Percentiles rank a stretch among this genome's conserved stretches.
Evolutionary conservation across 1,139 yeast genomes (phyloP).

Genomic region (Candida glucosophila): DNA sequence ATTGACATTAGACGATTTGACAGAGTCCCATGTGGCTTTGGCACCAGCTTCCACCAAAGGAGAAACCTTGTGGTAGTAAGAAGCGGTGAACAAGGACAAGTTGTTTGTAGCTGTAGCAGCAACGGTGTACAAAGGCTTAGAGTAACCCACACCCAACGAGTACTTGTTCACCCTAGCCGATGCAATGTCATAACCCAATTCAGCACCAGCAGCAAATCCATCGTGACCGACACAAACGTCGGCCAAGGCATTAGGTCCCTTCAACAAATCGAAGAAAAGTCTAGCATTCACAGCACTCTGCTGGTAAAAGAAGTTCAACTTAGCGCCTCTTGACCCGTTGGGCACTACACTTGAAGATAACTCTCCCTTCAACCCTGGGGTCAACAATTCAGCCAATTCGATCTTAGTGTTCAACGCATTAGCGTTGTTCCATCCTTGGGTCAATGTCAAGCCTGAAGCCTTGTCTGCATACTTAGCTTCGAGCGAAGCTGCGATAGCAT

Average conservation of each 20-base stretch:
- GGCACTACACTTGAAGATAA: constrained; percentile 85
- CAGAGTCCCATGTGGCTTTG: constrained; percentile 91
- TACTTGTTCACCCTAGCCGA: constrained; percentile 90
- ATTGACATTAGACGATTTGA: constrained; percentile 56
- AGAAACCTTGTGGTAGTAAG: constrained; percentile 94
- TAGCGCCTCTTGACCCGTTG: constrained; percentile 80
- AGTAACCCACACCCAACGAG: constrained; percentile 91
- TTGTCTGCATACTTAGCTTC: constrained; percentile 94
- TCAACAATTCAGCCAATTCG: constrained; percentile 84
- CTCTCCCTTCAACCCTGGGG: constrained; percentile 94
- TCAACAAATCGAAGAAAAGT: constrained; percentile 88
- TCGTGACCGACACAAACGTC: constrained; percentile 93
- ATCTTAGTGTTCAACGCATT: constrained; percentile 88
- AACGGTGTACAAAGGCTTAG: constrained; percentile 79
- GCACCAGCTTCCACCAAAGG: constrained; percentile 95
- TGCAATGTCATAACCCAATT: constrained; percentile 91
- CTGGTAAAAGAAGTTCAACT: constrained; percentile 83
- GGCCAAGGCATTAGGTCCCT: constrained; percentile 94
- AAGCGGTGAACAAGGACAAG: constrained; percentile 87
- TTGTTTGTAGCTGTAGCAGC: constrained; percentile 86
- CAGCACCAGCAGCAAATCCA: constrained; percentile 96
- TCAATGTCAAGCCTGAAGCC: constrained; percentile 84
- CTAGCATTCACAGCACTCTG: constrained; percentile 93
- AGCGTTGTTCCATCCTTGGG: constrained; percentile 98
- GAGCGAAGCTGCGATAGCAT: constrained; percentile 78